phyloP scores from a whole-genome alignment of 345 rosid genomes.

The Abelmoschus esculentus region DNA sequence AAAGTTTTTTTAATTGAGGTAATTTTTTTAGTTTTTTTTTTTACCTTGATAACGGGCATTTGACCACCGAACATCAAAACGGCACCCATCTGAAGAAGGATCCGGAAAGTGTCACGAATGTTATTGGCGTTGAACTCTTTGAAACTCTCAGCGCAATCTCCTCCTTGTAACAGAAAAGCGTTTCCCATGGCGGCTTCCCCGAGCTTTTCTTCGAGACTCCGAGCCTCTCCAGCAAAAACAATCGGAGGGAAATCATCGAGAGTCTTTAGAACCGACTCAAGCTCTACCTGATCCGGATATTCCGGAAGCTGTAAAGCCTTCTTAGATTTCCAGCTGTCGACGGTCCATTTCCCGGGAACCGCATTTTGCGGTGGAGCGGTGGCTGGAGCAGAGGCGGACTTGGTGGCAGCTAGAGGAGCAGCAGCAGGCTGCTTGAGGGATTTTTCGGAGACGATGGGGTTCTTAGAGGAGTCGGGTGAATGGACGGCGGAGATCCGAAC shows the following conservation, averaged over 20 bases:
- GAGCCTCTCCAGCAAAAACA: slow-evolving; percentile 62
- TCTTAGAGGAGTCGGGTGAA: slow-evolving; percentile 40
- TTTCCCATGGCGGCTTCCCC: slow-evolving; percentile 62
- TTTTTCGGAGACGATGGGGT: slow-evolving; percentile 20
- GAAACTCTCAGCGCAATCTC: slow-evolving; percentile 75
- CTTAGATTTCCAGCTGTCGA: slow-evolving; percentile 56
- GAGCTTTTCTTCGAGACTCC: slow-evolving; percentile 14
- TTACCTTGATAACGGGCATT: slow-evolving; percentile 61
- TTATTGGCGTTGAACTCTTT: slow-evolving; percentile 65
- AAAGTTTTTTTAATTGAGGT: neutral
- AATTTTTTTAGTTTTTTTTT: neutral
- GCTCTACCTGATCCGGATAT: slow-evolving; percentile 49
- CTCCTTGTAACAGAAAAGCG: slow-evolving; percentile 64
- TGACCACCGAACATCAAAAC: slow-evolving; percentile 77
- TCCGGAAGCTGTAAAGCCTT: slow-evolving; percentile 58
- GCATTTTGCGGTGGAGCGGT: slow-evolving; percentile 9
- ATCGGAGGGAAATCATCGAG: slow-evolving; percentile 54
- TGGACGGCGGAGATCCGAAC: slow-evolving; percentile 48
- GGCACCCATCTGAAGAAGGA: slow-evolving; percentile 66
- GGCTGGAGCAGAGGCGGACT: neutral
- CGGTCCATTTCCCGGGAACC: slow-evolving; percentile 34
- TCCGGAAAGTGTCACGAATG: slow-evolving; percentile 66
- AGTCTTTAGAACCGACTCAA: slow-evolving; percentile 48
- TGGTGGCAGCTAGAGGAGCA: neutral
- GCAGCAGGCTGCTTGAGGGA: slow-evolving; percentile 6